Conservation (phyloP, 371 early-diverging fungal species). For the Actinomortierella wolfii region DNA sequence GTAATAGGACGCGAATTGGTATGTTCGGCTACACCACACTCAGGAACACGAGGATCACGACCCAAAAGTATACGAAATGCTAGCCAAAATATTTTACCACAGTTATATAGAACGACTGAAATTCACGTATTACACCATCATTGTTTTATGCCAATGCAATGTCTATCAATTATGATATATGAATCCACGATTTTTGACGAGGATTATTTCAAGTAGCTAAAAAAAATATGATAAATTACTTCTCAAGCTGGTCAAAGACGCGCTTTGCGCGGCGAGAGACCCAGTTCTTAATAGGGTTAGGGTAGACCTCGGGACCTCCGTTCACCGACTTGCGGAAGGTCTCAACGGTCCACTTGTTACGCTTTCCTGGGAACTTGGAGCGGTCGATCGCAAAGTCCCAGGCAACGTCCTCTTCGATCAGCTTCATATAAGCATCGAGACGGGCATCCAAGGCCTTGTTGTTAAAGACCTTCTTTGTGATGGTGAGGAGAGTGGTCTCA, state of each 20-base stretch:
- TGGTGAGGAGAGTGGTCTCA: slow-evolving; percentile 9
- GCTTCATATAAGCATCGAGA: slow-evolving; percentile 12
- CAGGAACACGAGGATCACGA: no score
- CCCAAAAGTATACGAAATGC: no score
- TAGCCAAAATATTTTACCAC: no score
- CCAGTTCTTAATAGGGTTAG: slow-evolving; percentile 19
- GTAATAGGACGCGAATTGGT: no score
- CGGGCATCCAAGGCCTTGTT: slow-evolving; percentile 4
- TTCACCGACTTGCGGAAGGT: slow-evolving; percentile 13
- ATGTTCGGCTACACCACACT: no score
- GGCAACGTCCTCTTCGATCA: slow-evolving; percentile 14
- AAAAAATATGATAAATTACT: no score
- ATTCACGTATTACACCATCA: no score
- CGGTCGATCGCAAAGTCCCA: slow-evolving; percentile 21
- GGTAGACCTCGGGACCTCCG: slow-evolving; percentile 6
- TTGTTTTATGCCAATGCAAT: no score
- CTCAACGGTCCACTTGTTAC: slow-evolving; percentile 4
- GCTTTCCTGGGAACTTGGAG: slow-evolving; percentile 14
- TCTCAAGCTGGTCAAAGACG: slow-evolving; percentile 10
- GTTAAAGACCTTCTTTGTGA: slow-evolving; percentile 13
- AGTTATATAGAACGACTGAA: no score
- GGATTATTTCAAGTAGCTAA: no score
- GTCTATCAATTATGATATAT: no score
- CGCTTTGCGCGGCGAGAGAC: slow-evolving; percentile 1
- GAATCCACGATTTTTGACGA: no score